Evolutionary conservation across 2,329 filamentous ascomycete species (phyloP).

Genomic region (Nothophaeocryptopus gaeumannii): DNA sequence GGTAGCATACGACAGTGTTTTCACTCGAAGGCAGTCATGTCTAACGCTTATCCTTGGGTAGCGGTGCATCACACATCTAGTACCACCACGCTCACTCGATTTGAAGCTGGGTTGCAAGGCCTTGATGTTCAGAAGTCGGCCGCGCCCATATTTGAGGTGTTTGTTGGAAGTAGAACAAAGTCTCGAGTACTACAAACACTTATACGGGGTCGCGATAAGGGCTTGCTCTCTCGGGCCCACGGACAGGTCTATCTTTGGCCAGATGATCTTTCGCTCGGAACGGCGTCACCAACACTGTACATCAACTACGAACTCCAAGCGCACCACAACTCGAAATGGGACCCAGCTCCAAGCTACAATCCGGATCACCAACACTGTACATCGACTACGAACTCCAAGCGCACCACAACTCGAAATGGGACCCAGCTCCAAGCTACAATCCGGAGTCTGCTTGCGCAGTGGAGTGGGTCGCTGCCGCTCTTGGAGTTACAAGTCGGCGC

Average conservation of each 20-base stretch:
- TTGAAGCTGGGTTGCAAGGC: not conserved
- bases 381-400: slow-evolving; percentile 9
- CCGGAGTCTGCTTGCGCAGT: too few species aligned
- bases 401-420: not conserved
- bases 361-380: slow-evolving; percentile 3
- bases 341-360: too few species aligned
- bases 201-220: not conserved
- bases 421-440: too few species aligned
- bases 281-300: not conserved
- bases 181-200: slow-evolving; percentile 2
- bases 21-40: too few species aligned
- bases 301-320: slow-evolving; percentile 9
- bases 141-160: not conserved
- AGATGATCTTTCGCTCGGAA: not conserved
- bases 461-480: not conserved
- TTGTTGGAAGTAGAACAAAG: slow-evolving; percentile 2
- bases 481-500: slow-evolving; percentile 3
- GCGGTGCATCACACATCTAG: not conserved
- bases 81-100: not conserved
- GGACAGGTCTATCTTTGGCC: slow-evolving; percentile 9
- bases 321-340: not conserved
- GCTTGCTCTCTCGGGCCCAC: slow-evolving; percentile 2
- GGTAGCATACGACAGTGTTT: too few species aligned
- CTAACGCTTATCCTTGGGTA: too few species aligned
- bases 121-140: not conserved